phyloP scores from a whole-genome alignment of 2,329 filamentous ascomycete genomes.

The Macrophomina pseudophaseolina region DNA sequence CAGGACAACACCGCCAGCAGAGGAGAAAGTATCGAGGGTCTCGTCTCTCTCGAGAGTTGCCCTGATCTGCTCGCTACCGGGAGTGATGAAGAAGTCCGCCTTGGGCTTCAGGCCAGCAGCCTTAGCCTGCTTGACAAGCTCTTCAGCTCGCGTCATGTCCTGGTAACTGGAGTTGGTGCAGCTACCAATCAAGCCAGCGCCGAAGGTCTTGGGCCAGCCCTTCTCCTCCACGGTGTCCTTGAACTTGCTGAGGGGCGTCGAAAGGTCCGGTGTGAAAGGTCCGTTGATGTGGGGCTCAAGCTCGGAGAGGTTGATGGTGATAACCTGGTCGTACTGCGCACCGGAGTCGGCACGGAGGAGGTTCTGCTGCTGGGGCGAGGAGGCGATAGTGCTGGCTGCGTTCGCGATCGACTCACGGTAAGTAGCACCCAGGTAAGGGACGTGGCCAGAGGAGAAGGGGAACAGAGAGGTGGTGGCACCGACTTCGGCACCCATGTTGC shows the following conservation, averaged over 20 bases:
- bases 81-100: constrained; percentile 93
- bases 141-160: constrained; percentile 95
- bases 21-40: constrained; percentile 82
- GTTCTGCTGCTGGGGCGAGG: constrained; percentile 62
- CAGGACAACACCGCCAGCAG: constrained; percentile 85
- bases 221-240: constrained; percentile 82
- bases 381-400: constrained; percentile 67
- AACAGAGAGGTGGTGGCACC: constrained; percentile 96
- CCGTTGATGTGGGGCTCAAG: constrained; percentile 97
- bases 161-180: constrained; percentile 99
- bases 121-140: constrained; percentile 88
- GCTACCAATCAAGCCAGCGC: constrained; percentile 92
- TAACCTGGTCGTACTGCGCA: constrained; percentile 87
- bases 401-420: constrained; percentile 74
- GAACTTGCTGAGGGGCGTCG: constrained; percentile 89
- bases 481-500: constrained; percentile 90
- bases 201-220: constrained; percentile 88
- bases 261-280: constrained; percentile 93
- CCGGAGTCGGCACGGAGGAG: constrained; percentile 78
- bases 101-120: constrained; percentile 89
- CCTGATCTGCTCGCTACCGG: constrained; percentile 94
- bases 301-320: constrained; percentile 86
- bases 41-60: constrained; percentile 90
- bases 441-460: constrained; percentile 84
- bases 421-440: constrained; percentile 85